A percentile compares a stretch with the other conserved stretches of the same genome.
Evolutionary conservation across 495 filamentous ascomycete genomes (phyloP).

Genomic region (Sphaerosporella brunnea): DNA sequence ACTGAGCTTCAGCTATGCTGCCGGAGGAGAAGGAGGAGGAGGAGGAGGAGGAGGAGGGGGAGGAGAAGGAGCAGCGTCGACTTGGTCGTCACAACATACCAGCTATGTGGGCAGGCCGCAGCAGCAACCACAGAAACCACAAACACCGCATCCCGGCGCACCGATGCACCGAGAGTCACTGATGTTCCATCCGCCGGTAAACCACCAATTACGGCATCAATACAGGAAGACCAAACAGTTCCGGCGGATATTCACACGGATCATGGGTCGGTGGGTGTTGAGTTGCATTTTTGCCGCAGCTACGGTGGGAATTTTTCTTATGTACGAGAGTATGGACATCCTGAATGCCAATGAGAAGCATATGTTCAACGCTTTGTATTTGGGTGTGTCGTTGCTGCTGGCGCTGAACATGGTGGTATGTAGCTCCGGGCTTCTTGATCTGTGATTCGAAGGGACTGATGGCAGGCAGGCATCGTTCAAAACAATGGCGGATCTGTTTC

Average conservation of each 20-base stretch:
- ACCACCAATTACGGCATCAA: background rate
- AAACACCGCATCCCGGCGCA: background rate
- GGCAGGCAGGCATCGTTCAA: background rate
- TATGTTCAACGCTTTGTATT: constrained; percentile 4
- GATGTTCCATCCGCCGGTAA: background rate
- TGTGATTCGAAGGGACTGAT: too few species aligned
- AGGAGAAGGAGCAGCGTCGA: too few species aligned
- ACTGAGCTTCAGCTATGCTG: background rate
- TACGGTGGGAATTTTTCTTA: background rate
- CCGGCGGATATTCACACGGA: background rate
- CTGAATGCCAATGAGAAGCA: constrained; percentile 1
- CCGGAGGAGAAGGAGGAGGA: background rate
- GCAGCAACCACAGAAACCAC: background rate
- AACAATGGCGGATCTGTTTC: constrained; percentile 2
- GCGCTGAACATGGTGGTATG: background rate
- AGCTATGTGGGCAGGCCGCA: too few species aligned
- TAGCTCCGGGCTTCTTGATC: too few species aligned
- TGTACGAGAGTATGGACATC: background rate
- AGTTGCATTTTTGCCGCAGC: background rate
- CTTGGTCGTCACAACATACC: too few species aligned
- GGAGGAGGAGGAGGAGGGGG: too few species aligned
- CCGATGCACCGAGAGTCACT: background rate
- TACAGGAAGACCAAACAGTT: background rate
- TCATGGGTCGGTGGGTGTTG: background rate
- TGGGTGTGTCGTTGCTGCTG: background rate